Conservation (phyloP, 2,329 filamentous ascomycete genomes). For the Ramularia endophylla region DNA sequence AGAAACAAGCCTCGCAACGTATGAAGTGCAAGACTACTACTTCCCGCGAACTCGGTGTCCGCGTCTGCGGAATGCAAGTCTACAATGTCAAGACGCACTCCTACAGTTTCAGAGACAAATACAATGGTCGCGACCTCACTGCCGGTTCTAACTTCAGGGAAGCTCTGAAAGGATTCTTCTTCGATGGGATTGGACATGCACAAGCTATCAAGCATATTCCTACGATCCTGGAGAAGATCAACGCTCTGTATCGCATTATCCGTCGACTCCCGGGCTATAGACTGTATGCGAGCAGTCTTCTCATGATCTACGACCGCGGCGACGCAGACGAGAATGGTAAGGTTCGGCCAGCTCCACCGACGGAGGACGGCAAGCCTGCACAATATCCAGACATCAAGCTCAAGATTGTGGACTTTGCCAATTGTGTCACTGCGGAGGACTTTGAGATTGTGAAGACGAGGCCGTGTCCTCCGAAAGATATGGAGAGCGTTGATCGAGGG, state of each 20-base stretch:
- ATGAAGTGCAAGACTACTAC: conserved; percentile 91
- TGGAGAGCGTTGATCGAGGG: conserved; percentile 74
- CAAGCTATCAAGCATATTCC: conserved; percentile 85
- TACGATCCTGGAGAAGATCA: conserved; percentile 75
- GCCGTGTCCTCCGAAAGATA: conserved; percentile 73
- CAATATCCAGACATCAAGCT: conserved; percentile 60
- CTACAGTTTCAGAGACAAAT: conserved; percentile 98
- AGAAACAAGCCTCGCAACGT: conserved; percentile 89
- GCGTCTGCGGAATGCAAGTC: conserved; percentile 91
- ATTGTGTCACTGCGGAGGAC: conserved; percentile 88
- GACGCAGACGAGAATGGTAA: conserved; percentile 48
- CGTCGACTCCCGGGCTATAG: conserved; percentile 74
- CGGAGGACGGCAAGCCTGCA: conserved; percentile 10
- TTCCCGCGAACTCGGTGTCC: conserved; percentile 82
- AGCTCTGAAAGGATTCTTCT: conserved; percentile 82
- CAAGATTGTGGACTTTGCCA: conserved; percentile 98
- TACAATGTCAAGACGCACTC: conserved; percentile 81
- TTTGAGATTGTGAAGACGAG: conserved; percentile 38
- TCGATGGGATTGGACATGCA: conserved; percentile 74
- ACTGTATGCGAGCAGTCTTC: conserved; percentile 88
- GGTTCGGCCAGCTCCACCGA: conserved; percentile 8
- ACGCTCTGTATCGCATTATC: conserved; percentile 77
- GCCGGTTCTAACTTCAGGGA: conserved; percentile 84
- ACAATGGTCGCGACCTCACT: conserved; percentile 84
- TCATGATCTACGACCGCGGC: conserved; percentile 96